These are phyloP conservation scores for Quercus mongolica DNA, from an alignment of 306 rosid genomes.

Conservation along the genomic window DNA sequence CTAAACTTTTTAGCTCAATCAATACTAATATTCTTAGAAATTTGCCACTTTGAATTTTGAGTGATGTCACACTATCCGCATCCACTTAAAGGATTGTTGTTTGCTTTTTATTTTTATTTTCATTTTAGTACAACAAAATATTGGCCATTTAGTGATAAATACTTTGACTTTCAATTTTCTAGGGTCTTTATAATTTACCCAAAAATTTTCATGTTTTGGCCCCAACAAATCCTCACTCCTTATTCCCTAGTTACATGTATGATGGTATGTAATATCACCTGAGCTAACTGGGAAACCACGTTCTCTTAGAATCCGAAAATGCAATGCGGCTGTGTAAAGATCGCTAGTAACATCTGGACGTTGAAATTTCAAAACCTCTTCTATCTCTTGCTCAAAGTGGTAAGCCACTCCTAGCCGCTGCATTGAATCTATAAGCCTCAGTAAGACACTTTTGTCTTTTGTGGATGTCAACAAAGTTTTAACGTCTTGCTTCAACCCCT, in stretches of 20 bases:
- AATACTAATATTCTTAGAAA: too few species aligned
- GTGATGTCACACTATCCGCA: too few species aligned
- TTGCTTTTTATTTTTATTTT: too few species aligned
- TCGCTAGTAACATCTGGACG: neutral
- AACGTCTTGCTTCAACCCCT: conserved; percentile 1
- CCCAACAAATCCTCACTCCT: too few species aligned
- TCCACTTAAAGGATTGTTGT: too few species aligned
- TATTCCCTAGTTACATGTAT: neutral
- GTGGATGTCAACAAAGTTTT: neutral
- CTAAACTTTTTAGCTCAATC: too few species aligned
- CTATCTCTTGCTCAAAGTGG: conserved; percentile 27
- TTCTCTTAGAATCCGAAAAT: conserved; percentile 20
- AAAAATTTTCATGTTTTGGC: too few species aligned
- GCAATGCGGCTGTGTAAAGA: conserved; percentile 10
- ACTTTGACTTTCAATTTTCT: too few species aligned
- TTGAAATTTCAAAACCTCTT: neutral
- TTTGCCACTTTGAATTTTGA: too few species aligned
- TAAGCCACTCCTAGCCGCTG: conserved; percentile 29
- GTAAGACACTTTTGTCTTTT: neutral
- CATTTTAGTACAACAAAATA: too few species aligned
- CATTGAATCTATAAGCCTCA: conserved; percentile 8
- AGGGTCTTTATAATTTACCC: too few species aligned
- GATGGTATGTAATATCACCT: conserved; percentile 2
- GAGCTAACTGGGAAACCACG: conserved; percentile 16
- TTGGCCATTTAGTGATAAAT: too few species aligned